Conservation (phyloP, 805 yeast genomes). For the Pichia membranifaciens region DNA sequence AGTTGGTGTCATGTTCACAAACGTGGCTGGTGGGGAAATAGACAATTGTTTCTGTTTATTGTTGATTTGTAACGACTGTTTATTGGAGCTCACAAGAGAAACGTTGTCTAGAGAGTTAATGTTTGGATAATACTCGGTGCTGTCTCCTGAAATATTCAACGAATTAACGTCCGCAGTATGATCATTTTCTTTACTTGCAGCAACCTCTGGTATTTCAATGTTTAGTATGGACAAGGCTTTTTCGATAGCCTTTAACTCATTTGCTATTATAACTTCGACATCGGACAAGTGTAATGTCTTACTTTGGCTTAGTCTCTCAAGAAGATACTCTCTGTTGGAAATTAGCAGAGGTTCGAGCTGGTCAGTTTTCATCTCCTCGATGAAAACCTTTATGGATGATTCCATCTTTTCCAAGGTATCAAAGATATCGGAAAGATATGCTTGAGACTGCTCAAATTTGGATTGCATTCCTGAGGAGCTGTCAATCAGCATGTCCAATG, state of each 20-base stretch:
- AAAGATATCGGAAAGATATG: conserved; percentile 25
- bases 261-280: conserved; percentile 17
- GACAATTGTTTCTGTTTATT: background rate
- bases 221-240: conserved; percentile 21
- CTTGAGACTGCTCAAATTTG: conserved; percentile 20
- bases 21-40: conserved; percentile 4
- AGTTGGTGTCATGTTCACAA: background rate
- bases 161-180: background rate
- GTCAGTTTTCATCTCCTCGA: conserved; percentile 16
- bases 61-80: conserved; percentile 3
- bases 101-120: background rate
- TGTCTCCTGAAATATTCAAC: conserved; percentile 5
- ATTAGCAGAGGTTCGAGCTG: conserved; percentile 14
- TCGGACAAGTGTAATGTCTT: conserved; percentile 13
- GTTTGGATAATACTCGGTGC: conserved; percentile 2
- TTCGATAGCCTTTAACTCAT: conserved; percentile 24
- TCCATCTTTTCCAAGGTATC: conserved; percentile 23
- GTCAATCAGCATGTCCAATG: conserved; percentile 22
- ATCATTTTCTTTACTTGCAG: background rate
- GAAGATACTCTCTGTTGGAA: conserved; percentile 11
- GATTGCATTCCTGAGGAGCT: conserved; percentile 17
- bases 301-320: conserved; percentile 15
- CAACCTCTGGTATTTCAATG: conserved; percentile 9
- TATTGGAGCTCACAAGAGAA: background rate
- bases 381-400: conserved; percentile 15